These are phyloP conservation scores for Aspergillus ellipticus DNA, from an alignment of 495 filamentous ascomycete species.

Conservation along the genomic window DNA sequence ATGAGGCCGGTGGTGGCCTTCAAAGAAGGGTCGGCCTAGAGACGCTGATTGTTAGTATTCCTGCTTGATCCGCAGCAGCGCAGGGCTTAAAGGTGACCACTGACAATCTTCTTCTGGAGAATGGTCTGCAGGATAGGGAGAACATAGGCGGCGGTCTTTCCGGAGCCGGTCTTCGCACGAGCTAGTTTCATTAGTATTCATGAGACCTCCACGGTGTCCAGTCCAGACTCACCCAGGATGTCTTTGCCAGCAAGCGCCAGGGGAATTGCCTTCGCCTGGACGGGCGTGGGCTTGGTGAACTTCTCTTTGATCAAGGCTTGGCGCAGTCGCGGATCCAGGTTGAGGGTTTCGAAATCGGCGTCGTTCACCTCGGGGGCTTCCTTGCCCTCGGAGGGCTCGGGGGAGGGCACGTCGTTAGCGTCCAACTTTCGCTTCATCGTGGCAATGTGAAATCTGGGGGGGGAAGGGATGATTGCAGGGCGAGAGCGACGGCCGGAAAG, in stretches of 20 bases:
- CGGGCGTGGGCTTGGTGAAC: conserved; percentile 77
- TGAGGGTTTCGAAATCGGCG: conserved; percentile 49
- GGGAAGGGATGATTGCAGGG: not conserved
- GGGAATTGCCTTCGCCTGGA: conserved; percentile 85
- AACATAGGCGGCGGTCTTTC: conserved; percentile 97
- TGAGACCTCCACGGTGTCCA: not conserved
- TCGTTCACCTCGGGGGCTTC: conserved; percentile 21
- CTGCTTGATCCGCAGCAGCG: not conserved
- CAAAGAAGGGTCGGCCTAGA: conserved; percentile 33
- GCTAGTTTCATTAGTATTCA: conserved; percentile 42
- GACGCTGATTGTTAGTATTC: not conserved
- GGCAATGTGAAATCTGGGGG: conserved; percentile 7
- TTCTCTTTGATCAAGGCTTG: conserved; percentile 81
- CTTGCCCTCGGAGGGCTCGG: conserved; percentile 24
- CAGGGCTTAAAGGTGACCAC: conserved; percentile 13
- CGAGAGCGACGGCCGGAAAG: conserved; percentile 12
- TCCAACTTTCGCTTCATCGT: conserved; percentile 65
- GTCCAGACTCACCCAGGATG: conserved; percentile 60
- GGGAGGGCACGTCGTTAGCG: conserved; percentile 53
- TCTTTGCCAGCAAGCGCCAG: conserved; percentile 87
- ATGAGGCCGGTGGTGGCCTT: conserved; percentile 67
- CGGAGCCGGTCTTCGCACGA: conserved; percentile 87
- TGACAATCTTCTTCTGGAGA: conserved; percentile 68
- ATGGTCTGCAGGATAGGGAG: conserved; percentile 81
- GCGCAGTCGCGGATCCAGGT: conserved; percentile 78